Percentiles rank a stretch among this genome's conserved stretches.
These are phyloP conservation scores for Myrica gale DNA, from an alignment of 306 rosid species.

Conservation along the genomic window DNA sequence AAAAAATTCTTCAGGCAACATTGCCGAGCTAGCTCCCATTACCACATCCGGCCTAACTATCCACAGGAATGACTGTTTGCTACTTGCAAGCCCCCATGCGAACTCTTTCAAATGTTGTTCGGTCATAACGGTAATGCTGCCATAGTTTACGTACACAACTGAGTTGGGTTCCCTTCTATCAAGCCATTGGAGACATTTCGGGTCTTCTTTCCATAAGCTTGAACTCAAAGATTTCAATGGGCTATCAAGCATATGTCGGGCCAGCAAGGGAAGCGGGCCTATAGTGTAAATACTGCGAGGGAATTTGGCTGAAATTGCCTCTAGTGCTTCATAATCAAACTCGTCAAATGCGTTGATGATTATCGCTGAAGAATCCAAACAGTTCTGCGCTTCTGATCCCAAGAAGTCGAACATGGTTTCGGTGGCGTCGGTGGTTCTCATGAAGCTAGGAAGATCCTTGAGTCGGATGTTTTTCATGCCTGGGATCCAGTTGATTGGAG, in stretches of 20 bases:
- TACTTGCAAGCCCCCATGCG: conserved; percentile 54
- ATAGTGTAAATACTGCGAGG: conserved; percentile 40
- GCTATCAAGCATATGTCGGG: conserved; percentile 24
- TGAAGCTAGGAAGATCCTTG: conserved; percentile 41
- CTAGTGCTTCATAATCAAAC: conserved; percentile 39
- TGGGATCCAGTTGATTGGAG: conserved; percentile 40
- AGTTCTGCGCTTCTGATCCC: conserved; percentile 33
- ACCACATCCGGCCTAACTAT: conserved; percentile 46
- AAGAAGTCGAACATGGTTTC: conserved; percentile 42
- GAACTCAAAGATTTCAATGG: conserved; percentile 24
- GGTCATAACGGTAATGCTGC: conserved; percentile 39
- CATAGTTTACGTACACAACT: conserved; percentile 47
- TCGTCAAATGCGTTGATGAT: conserved; percentile 42
- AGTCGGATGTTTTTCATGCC: conserved; percentile 42
- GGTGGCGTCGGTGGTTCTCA: conserved; percentile 21
- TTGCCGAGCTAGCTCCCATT: conserved; percentile 20
- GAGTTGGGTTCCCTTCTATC: conserved; percentile 33
- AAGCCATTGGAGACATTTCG: conserved; percentile 37
- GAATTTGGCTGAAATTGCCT: conserved; percentile 33
- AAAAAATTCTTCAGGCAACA: conserved; percentile 29
- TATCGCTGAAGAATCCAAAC: conserved; percentile 35
- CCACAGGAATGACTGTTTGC: conserved; percentile 42
- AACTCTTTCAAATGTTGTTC: conserved; percentile 37
- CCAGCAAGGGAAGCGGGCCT: conserved; percentile 41
- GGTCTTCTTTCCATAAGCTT: conserved; percentile 49